Evolutionary conservation across 371 early-diverging fungal genomes (phyloP).

Genomic region (Mortierella polycephala): DNA sequence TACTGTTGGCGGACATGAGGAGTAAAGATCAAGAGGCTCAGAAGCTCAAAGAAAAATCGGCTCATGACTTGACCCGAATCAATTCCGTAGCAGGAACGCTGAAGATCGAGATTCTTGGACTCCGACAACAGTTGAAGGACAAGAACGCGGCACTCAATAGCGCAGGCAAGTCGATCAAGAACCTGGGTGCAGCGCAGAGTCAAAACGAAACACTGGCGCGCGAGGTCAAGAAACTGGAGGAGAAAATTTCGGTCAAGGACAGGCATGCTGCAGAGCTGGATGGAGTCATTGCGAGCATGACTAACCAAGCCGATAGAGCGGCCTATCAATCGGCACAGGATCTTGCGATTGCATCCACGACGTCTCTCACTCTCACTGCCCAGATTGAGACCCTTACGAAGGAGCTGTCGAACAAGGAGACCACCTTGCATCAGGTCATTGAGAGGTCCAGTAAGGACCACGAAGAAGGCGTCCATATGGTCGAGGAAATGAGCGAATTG

Average conservation of each 20-base stretch:
- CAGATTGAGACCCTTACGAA: background rate
- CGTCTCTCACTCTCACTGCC: background rate
- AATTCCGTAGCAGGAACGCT: conserved; percentile 1
- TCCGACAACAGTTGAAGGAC: conserved; percentile 24
- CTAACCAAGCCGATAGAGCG: background rate
- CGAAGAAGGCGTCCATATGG: conserved; percentile 8
- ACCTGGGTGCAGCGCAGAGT: background rate
- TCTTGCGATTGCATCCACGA: background rate
- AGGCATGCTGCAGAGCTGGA: conserved; percentile 11
- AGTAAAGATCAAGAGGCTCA: background rate
- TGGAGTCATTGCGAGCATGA: conserved; percentile 1
- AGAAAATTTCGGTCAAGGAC: conserved; percentile 4
- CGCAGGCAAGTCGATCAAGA: conserved; percentile 1
- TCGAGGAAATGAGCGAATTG: conserved; percentile 7
- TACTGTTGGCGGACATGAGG: background rate
- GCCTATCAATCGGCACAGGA: background rate
- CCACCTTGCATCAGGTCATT: background rate
- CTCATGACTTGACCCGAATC: conserved; percentile 9
- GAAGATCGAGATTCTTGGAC: conserved; percentile 3
- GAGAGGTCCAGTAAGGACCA: conserved; percentile 4
- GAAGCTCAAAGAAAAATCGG: conserved; percentile 10
- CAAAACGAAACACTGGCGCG: background rate
- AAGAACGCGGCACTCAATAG: conserved; percentile 10
- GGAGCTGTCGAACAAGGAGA: conserved; percentile 3
- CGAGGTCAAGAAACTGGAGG: conserved; percentile 14